Base-by-base conservation (phyloP, 2,329 filamentous ascomycete genomes). In the Cadophora luteo-olivacea region DNA sequence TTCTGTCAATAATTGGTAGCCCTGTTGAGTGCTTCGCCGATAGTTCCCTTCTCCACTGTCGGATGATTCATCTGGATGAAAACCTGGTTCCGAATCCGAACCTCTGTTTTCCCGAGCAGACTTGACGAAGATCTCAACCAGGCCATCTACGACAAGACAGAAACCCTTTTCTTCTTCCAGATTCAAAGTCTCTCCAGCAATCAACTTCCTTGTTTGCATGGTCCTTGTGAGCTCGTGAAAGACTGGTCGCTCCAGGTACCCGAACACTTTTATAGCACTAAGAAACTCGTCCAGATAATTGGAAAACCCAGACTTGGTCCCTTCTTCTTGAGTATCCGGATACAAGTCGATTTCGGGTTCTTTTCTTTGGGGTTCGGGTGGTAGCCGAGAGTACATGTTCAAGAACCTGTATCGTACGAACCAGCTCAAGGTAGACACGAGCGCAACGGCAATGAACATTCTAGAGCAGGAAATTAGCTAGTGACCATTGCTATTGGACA, bases 261-360 rank as follows among this genome's bases (percentile, higher is more conserved):
- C 96, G 81, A 99, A 99, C 68, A 99, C 96, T 80, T 98, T 99
- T 83, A 99, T 99, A 36, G 97, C 96, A 78, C 94, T 98, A 25
- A 99, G 84, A 75, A 99, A 99, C 79, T 99, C 97, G 80, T 99
- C 96, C 32, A 99, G 85, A 75, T 99, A 99, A 78, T 94, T 99
- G n/a, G 93, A 90, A 55, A 99, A 84, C 0, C 95, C 96, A 0
- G 94, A 90, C 80, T 99, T 99, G 36, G 89, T 90, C 71, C 94
- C 94, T 61, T 92, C 92, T 73, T 97, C 95, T 76, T 97, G 93
- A 3, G 92, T 91, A 76, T 98, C 95, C 4, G 96, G 94, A 77
- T 98, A 98, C 14, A 99, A 85, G 76, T 98, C 97, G 78, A 99
- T 88, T 74, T 97, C 92, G 0, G 96, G 94, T 80, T 98, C 95